These are phyloP conservation scores for Barbarea vulgaris DNA, from an alignment of 345 rosid species.

Conservation along the genomic window DNA sequence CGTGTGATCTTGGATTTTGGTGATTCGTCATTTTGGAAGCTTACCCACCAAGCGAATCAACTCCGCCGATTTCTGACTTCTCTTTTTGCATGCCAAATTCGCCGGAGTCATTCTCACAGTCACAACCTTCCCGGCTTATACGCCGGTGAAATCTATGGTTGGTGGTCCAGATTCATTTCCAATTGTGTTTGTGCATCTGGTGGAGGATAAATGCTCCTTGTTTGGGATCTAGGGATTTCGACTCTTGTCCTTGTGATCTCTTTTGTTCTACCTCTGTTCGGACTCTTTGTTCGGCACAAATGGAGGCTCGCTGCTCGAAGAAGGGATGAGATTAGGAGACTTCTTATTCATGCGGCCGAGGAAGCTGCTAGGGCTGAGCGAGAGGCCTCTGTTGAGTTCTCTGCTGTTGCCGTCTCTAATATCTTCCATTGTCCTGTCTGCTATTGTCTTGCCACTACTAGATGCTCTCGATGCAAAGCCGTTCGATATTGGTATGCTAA, in stretches of 20 bases:
- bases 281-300: conserved; percentile 56
- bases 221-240: conserved; percentile 86
- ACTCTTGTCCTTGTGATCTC: conserved; percentile 66
- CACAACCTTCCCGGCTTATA: conserved; percentile 18
- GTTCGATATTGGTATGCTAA: conserved; percentile 83
- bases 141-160: conserved; percentile 52
- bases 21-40: conserved; percentile 31
- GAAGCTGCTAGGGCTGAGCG: conserved; percentile 87
- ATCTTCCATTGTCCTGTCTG: conserved; percentile 77
- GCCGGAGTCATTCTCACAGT: conserved; percentile 10
- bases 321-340: conserved; percentile 73
- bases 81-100: conserved; percentile 40
- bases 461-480: conserved; percentile 85
- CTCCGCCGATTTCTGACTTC: conserved; percentile 28
- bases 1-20: conserved; percentile 27
- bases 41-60: conserved; percentile 29
- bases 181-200: conserved; percentile 50
- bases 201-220: conserved; percentile 76
- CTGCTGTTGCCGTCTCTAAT: conserved; percentile 40
- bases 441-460: conserved; percentile 68
- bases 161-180: conserved; percentile 42
- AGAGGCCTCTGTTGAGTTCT: conserved; percentile 60
- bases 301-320: conserved; percentile 68
- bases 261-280: conserved; percentile 51
- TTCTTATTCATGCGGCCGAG: conserved; percentile 74